Conservation (phyloP, 78 protist species). For the Dictyostelium firmibasis region DNA sequence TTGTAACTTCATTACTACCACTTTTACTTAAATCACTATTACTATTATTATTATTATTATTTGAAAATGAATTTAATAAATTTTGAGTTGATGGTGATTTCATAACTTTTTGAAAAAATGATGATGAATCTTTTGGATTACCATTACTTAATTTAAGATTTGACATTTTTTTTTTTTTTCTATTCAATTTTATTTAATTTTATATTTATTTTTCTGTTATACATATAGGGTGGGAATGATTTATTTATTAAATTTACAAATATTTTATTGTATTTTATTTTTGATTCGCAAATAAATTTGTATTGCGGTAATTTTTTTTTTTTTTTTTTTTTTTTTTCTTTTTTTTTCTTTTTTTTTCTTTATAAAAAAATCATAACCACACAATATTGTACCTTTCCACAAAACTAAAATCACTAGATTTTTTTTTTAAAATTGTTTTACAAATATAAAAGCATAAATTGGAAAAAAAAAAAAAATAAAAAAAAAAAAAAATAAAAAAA, state of each 20-base stretch:
- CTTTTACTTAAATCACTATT: not conserved
- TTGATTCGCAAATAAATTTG: not conserved
- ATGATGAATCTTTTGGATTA: not conserved
- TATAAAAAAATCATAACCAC: not conserved
- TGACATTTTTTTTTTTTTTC: not conserved
- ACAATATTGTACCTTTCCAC: not conserved
- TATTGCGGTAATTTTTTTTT: not conserved
- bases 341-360: too few species aligned
- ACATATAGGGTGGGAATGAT: too few species aligned
- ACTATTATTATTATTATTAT: not conserved
- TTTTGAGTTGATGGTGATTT: conserved; percentile 61
- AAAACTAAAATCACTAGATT: not conserved
- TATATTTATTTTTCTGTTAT: not conserved
- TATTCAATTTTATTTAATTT: not conserved
- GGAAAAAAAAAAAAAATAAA: not conserved
- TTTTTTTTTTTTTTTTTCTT: too few species aligned
- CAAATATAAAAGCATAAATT: not conserved
- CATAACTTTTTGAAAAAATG: conserved; percentile 53
- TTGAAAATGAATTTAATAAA: not conserved
- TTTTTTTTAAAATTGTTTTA: not conserved
- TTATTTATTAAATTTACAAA: too few species aligned
- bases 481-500: too few species aligned
- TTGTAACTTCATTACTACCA: not conserved
- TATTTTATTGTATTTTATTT: not conserved
- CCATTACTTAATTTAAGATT: not conserved